Evolutionary conservation across 352 stramenopile genomes (phyloP), one percentile per base, ranked within the genome.

Genomic region (Globisporangium takayamanum): DNA sequence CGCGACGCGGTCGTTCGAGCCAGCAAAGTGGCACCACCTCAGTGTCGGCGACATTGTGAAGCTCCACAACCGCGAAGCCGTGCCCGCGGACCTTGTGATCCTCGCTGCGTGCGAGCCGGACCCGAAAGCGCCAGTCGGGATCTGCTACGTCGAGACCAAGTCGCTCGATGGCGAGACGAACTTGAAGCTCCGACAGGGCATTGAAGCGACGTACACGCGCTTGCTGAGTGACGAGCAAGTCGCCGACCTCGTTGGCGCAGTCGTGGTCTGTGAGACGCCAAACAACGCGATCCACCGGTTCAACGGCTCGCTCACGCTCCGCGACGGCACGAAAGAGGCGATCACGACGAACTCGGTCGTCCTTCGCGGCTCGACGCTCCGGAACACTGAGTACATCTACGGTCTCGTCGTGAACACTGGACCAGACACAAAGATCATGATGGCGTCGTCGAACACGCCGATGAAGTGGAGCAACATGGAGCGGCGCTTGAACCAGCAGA

Each of bases 151-250:
- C 28, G 87, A 97, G 71, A 97, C 91, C 47, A 94, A 96, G 50
- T 96, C 87, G 12, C 72, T 97, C n/a, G 91, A 97, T 59, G 91
- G 91, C 36, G 91, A 97, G 64, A 97, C 91, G 5, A 97, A 97
- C 56, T 66, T 98, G 6, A 98, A 98, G 72, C 76, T 96, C 0
- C 72, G 90, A 25, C 78, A 95, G 53, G 86, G 82, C 30, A 59
- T 94, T 0, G 85, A 94, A 46, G 70, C 67, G 8, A 90, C 84
- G 51, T 94, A 94, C 64, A 88, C 83, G 26, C 66, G 39, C 25
- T 37, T 94, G n/a, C 51, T 76, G 6, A 72, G 15, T 33, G 83
- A 91, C 55, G 71, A 72, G 0, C 59, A 74, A 0, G 64, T 94
- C 0, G 79, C 60, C 0, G 63, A 80, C n/a, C 33, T 94, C 18